phyloP scores from a whole-genome alignment of 2,329 filamentous ascomycete species.

The Aspergillus sp. region DNA sequence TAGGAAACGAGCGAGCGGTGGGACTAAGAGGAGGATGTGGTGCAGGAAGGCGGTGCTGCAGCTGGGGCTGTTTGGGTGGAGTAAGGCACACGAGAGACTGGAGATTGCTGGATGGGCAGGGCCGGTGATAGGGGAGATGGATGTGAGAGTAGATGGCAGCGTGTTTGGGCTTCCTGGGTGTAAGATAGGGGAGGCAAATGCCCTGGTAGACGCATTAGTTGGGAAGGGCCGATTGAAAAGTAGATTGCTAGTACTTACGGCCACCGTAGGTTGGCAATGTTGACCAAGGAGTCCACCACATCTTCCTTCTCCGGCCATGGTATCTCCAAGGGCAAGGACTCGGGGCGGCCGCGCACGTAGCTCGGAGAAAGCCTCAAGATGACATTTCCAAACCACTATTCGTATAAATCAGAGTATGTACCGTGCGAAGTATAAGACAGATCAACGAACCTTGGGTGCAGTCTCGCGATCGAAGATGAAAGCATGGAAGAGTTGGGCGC shows the following conservation, averaged over 20 bases:
- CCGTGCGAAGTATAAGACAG: too few relatives aligned
- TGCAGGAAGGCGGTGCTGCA: conserved; percentile 85
- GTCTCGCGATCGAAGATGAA: conserved; percentile 76
- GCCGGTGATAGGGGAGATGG: conserved; percentile 75
- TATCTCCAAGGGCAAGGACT: conserved; percentile 64
- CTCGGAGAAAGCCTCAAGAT: conserved; percentile 70
- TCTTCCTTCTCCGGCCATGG: conserved; percentile 75
- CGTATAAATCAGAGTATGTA: conserved; percentile 6
- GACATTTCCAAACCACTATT: conserved; percentile 62
- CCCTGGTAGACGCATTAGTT: conserved; percentile 45
- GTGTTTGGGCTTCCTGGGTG: conserved; percentile 68
- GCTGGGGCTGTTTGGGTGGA: conserved; percentile 85
- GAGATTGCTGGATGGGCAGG: conserved; percentile 85
- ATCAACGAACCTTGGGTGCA: conserved; percentile 59
- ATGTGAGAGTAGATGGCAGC: conserved; percentile 64
- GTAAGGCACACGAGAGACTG: conserved; percentile 81
- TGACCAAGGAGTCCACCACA: conserved; percentile 77
- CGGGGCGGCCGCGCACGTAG: conserved; percentile 75
- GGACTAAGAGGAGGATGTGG: conserved; percentile 84
- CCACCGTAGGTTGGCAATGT: conserved; percentile 81
- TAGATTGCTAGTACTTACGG: conserved; percentile 60
- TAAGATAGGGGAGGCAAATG: conserved; percentile 81
- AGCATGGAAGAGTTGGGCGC: conserved; percentile 75
- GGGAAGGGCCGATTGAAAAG: neutral
- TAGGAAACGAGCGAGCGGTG: conserved; percentile 69